Conservation (phyloP, 2,329 filamentous ascomycete genomes). For the Microsporum audouinii region DNA sequence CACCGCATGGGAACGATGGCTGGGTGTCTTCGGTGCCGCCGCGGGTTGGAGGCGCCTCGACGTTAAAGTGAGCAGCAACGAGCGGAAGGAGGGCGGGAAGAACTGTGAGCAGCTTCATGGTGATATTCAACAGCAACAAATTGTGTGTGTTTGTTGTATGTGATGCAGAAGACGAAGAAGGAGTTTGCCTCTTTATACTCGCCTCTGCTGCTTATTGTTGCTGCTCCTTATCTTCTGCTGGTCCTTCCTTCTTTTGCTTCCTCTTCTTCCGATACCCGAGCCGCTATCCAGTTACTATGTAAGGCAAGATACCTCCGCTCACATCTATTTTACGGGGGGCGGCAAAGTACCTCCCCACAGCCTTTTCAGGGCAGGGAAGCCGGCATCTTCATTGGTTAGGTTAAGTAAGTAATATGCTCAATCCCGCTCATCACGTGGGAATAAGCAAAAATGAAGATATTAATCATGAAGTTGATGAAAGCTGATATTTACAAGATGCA, state of each 20-base stretch:
- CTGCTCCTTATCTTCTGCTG: too few relatives aligned
- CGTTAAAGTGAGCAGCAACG: slow-evolving; percentile 45
- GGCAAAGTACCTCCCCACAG: neutral
- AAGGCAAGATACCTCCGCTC: neutral
- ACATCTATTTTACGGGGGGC: neutral
- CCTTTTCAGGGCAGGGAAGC: neutral
- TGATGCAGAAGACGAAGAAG: neutral
- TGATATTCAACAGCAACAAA: neutral
- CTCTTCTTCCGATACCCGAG: too few relatives aligned
- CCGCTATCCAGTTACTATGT: too few relatives aligned
- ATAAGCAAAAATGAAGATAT: neutral
- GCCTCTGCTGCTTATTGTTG: too few relatives aligned
- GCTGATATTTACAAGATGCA: neutral
- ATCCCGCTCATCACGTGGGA: slow-evolving; percentile 7
- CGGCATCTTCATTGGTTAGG: neutral
- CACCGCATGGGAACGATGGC: slow-evolving; percentile 41
- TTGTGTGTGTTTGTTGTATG: neutral
- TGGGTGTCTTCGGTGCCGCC: slow-evolving; percentile 41
- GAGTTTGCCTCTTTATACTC: neutral
- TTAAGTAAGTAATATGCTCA: slow-evolving; percentile 10
- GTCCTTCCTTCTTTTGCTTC: too few relatives aligned
- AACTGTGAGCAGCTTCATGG: slow-evolving; percentile 27
- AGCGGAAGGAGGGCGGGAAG: slow-evolving; percentile 36
- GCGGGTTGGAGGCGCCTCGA: slow-evolving; percentile 42
- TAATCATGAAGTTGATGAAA: neutral